Conservation (phyloP, 1,139 yeast genomes). For the Pichia sp. region DNA sequence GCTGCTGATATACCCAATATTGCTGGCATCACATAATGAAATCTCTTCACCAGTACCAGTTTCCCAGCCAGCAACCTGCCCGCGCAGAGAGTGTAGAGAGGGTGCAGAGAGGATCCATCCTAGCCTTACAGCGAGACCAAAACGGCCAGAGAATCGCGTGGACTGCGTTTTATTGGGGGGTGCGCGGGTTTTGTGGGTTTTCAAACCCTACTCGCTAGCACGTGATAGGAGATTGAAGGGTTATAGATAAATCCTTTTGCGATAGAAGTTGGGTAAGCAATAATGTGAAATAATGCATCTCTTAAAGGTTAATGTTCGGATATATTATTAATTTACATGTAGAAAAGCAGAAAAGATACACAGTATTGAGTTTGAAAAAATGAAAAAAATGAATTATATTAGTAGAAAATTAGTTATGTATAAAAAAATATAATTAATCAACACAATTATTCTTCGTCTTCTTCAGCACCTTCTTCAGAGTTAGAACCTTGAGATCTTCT, state of each 20-base stretch:
- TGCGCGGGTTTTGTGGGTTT: background rate
- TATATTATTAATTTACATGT: conserved; percentile 1
- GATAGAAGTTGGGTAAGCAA: too few species aligned
- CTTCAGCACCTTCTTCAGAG: conserved; percentile 56
- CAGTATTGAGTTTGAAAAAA: background rate
- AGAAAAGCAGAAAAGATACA: conserved; percentile 1
- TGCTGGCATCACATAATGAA: background rate
- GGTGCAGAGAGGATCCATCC: background rate
- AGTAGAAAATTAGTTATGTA: conserved; percentile 1
- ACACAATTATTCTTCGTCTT: conserved; percentile 39
- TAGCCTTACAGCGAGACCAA: too few species aligned
- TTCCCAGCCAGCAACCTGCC: background rate
- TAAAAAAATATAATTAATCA: conserved; percentile 2
- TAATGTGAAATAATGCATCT: too few species aligned
- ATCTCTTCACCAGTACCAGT: background rate
- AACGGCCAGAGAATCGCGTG: background rate
- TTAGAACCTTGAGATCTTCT: conserved; percentile 77
- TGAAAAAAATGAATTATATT: conserved; percentile 4
- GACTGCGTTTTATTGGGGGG: background rate
- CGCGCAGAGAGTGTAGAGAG: background rate
- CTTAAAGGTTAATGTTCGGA: too few species aligned
- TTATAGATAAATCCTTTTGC: too few species aligned
- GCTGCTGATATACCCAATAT: too few species aligned
- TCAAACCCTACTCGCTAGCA: background rate
- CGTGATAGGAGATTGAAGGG: background rate